Base-by-base conservation (phyloP, 306 rosid genomes). In the Aeschynomene evenia region DNA sequence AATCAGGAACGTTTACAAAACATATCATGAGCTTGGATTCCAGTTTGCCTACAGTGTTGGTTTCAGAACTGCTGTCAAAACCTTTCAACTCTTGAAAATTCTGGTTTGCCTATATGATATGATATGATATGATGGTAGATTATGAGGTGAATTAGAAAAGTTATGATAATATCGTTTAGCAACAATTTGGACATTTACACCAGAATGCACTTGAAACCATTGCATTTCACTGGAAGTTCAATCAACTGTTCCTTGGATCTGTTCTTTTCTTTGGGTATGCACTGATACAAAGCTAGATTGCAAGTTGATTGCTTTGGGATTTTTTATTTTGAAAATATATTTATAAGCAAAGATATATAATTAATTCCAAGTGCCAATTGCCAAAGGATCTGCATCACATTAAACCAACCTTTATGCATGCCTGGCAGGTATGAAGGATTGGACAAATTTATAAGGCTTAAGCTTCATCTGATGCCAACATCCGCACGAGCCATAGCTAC, bases 401-500 rank as follows among this genome's bases (percentile, higher is more conserved):
- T 59, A 26, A 63, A 58, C 37, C 66, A 23, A 52, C 9, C 50
- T 29, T 58, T 40, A 18, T 24, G n/a, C 31, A 20, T 82, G 6
- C 71, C 66, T 58, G 71, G 63, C 46, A 91, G 98, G 98, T 87
- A 89, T 66, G 91, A 91, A 77, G 91, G 93, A 5, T 75, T 91
- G 87, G 98, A 91, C 74, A 81, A 71, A 65, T 81, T 89, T 42
- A 84, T 87, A 77, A 89, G 81, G 31, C 55, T 28, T 46, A 87
- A 31, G 62, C 94, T 87, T 80, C 77, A 52, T 28, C 83, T 87
- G 7, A 79, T 68, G 78, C 87, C 98, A 31, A 85, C 77, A 34
- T 84, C 98, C 18, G 70, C 53, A 0, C 81, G 82, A 71, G 73
- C 81, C 22, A 75, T 87, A 43, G 90, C 91, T 16, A 70, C 98